A percentile compares a stretch with the other conserved stretches of the same genome.
Evolutionary conservation across 306 rosid species (phyloP).

Genomic region (Vachellia pachyceras): DNA sequence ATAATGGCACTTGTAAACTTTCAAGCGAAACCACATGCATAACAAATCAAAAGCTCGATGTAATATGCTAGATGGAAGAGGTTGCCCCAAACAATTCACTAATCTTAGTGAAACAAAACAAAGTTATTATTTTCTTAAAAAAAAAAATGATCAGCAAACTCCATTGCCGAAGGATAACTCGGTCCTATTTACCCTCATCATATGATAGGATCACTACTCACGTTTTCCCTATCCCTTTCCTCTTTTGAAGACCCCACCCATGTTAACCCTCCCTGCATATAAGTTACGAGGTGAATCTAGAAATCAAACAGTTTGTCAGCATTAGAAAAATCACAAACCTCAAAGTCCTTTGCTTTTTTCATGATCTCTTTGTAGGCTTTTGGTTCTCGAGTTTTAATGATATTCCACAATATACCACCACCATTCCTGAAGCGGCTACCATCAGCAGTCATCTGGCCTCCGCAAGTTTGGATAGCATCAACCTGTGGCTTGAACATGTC

Average conservation of each 20-base stretch:
- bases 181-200: not conserved
- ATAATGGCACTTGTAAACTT: not conserved
- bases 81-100: not conserved
- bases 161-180: not conserved
- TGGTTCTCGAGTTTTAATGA: slow-evolving; percentile 84
- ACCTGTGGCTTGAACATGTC: slow-evolving; percentile 60
- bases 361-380: slow-evolving; percentile 86
- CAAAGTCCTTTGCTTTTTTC: slow-evolving; percentile 82
- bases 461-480: slow-evolving; percentile 82
- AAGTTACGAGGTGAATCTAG: not conserved
- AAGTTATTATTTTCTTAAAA: too few relatives aligned
- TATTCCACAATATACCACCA: slow-evolving; percentile 89
- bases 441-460: slow-evolving; percentile 86
- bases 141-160: not conserved
- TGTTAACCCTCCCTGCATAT: not conserved
- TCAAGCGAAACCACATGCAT: not conserved
- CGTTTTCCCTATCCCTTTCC: slow-evolving; percentile 5
- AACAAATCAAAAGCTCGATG: slow-evolving; percentile 22
- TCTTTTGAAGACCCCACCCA: not conserved
- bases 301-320: not conserved
- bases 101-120: not conserved
- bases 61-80: not conserved
- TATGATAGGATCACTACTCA: not conserved
- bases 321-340: slow-evolving; percentile 54
- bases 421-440: slow-evolving; percentile 76